Base-by-base conservation (phyloP, 2,329 filamentous ascomycete genomes). In the Pseudogymnoascus sp. region DNA sequence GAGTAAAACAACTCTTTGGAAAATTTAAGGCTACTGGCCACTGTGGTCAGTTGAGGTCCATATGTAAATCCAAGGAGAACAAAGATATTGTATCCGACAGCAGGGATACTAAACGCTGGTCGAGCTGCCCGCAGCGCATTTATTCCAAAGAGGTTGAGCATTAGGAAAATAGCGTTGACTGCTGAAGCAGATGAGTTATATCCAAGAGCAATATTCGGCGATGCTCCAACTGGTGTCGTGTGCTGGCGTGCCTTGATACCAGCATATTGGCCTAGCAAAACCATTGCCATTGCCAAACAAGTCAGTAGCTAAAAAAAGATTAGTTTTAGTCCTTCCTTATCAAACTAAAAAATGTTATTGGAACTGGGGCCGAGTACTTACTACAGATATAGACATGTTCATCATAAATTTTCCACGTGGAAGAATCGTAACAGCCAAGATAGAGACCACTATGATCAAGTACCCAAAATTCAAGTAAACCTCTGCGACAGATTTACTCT, bases 381-480 rank as follows among this genome's bases (percentile, higher is more conserved):
- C 45, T n/a, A 30, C 23, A 52, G 63, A 64, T 9, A 69, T 14
- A 41, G 63, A 55, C 49, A 69, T 61, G 42, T 82, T 89, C 72
- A 90, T 87, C 5, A 90, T 72, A 69, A 88, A 90, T 68, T 90
- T 91, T 14, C 86, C 87, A 38, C 88, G 78, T 0, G 88, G 88
- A 72, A 89, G 80, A 63, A 90, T 84, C 11, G 83, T 78, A 42
- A 90, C 79, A 0, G 83, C 81, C 2, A 91, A 72, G 55, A 90
- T 82, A 1, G 82, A 82, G 64, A 88, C 79, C 66, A 91, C 83
- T 49, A 84, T 82, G 2, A 88, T 76, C 1, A 91, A 76, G 70
- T 90, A 69, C 2, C 67, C 67, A 35, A 69, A 61, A 59, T 67
- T 68, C 28, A 66, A n/a, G 58, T 67, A 68, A 61, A 66, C 42